Base-by-base conservation (phyloP, 768 basidiomycete species). In the Lentinus tigrinus region DNA sequence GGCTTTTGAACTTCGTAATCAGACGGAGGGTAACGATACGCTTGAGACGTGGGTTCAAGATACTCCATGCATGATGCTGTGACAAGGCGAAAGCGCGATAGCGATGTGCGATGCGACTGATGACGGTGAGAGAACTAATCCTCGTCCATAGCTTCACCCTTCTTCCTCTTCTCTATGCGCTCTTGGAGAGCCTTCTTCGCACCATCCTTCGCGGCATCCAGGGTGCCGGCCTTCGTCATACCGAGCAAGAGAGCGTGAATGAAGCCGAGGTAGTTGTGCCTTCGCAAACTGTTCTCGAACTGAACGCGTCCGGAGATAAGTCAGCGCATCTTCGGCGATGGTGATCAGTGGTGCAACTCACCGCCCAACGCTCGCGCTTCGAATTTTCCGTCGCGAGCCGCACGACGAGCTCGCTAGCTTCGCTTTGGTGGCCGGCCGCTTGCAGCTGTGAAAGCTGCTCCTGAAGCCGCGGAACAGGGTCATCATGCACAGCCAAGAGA, bases 211-310 rank as follows among this genome's bases (percentile, higher is more conserved):
- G 81, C 85, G 3, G 77, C 69, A 21, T 81, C 76, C 28, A 94
- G 74, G 58, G 77, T 80, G 3, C 85, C 88, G 7, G 81, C 80
- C 68, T 88, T 89, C 10, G 91, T 92, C 21, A 95, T 77, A 11
- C 83, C 85, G 19, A 82, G 70, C n/a, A 91, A 73, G 31, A 95
- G 74, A 0, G 84, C 85, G 68, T 93, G 88, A 5, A 86, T 84
- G 21, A 94, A 76, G 34, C 94, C 91, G 47, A 94, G 80, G 70
- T 94, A 89, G 65, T 95, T 96, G 67, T 95, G 93, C 65, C 86
- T 79, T 39, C 93, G 84, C 38, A 94, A 77, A 61, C 88, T 87
- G 74, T 95, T 95, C 74, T 95, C 91, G 61, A 94, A 92, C 90
- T 93, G 65, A 16, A 55, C 9, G 34, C 39, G 54, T 26, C 14